Evolutionary conservation across 2,329 filamentous ascomycete species (phyloP), one percentile per base, ranked within the genome.

Genomic region (Ascochyta pisi): DNA sequence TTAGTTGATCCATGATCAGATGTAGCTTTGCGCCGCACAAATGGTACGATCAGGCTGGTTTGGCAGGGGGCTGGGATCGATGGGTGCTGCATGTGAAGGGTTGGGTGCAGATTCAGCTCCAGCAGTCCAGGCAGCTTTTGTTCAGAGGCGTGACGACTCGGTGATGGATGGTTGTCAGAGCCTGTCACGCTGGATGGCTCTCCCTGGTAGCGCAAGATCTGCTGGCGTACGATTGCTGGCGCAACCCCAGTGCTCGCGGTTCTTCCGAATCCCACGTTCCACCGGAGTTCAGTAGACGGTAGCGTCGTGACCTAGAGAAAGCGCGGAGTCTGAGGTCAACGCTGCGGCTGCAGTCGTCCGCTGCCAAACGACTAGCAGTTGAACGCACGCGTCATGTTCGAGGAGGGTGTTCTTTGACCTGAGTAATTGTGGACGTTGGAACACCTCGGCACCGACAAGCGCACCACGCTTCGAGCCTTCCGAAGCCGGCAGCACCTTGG

Each of bases 241-340:
- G 48, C 58, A 50, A 51, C 42, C 57, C 50, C 51, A 50, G 57
- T 42, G 57, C 56, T 60, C 46, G 48, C 60, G 51, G 47, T 29
- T 50, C 34, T 52, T 39, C 62, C 60, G 53, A 62, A 51, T 61
- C 57, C 55, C 55, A 61, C 57, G 54, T 60, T 57, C 41, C 63
- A 61, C 61, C 38, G 38, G 27, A 42, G 24, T 27, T 35, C 37
- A 34, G 34, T 35, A 19, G 34, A 19, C 38, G 13, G 42, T 51
- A 56, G 53, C 47, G 42, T 35, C 16, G 41, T 41, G 23, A 37
- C 27, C 53, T 38, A 48, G 46, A 22, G 37, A 19, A 29, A 35
- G 42, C 38, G 42, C 53, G 15, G 46, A 47, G 35, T 19, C 40
- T 41, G 52, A 51, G 38, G 53, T 50, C 53, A 47, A 47, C 42